Percentiles rank a stretch among this genome's conserved stretches.
Evolutionary conservation across 257 asterid species (phyloP).

Genomic region (Przewalskia tangutica): DNA sequence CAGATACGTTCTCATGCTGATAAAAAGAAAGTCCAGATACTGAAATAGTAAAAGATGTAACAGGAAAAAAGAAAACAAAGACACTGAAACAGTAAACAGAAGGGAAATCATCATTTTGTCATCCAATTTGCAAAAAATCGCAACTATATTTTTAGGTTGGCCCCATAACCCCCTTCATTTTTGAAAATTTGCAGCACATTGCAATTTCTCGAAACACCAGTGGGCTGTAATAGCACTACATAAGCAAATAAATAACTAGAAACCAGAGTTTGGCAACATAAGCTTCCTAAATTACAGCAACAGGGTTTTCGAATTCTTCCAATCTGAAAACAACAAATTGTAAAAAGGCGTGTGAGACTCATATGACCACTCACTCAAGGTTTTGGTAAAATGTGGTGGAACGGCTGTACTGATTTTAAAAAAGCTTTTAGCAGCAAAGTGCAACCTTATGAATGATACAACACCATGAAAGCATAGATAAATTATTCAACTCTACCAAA

Average conservation of each 20-base stretch:
- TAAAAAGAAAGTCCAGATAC: neutral
- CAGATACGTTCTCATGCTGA: neutral
- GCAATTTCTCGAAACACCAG: neutral
- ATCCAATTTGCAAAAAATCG: neutral
- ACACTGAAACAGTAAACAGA: neutral
- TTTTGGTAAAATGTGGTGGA: neutral
- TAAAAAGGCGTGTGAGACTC: neutral
- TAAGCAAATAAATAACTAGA: neutral
- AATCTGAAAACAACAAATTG: neutral
- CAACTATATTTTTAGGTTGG: neutral
- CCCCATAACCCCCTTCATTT: neutral
- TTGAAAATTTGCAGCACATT: neutral
- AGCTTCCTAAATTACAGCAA: neutral
- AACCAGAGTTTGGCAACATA: neutral
- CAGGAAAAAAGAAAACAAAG: neutral
- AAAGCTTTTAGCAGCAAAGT: neutral
- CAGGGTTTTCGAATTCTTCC: neutral
- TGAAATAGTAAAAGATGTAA: neutral
- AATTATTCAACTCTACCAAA: neutral
- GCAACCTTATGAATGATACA: neutral
- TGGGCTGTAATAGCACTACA: neutral
- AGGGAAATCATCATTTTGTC: neutral
- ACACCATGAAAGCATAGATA: neutral
- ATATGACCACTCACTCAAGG: neutral
- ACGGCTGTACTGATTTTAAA: neutral